A percentile compares a stretch with the other conserved stretches of the same genome.
Conservation (phyloP, 768 basidiomycete species). For the Rhizopogon vulgaris region DNA sequence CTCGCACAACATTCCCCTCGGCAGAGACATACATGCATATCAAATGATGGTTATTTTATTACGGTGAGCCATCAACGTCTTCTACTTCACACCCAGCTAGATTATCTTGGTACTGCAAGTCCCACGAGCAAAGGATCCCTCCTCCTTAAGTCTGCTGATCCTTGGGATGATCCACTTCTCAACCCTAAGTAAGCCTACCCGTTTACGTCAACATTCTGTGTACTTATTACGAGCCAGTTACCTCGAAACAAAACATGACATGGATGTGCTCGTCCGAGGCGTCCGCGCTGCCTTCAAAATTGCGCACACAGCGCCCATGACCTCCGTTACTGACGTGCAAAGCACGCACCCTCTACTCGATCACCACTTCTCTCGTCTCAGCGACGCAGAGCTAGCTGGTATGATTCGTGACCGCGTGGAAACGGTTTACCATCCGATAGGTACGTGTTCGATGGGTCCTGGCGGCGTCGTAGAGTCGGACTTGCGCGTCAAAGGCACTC, state of each 20-base stretch:
- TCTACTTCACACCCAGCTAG: neutral
- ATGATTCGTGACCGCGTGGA: constrained; percentile 28
- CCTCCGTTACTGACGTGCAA: constrained; percentile 27
- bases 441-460: constrained; percentile 31
- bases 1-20: neutral
- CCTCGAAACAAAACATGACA: constrained; percentile 34
- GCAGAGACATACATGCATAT: constrained; percentile 11
- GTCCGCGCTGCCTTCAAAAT: constrained; percentile 33
- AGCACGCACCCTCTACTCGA: constrained; percentile 27
- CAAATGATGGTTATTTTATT: constrained; percentile 14
- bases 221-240: constrained; percentile 26
- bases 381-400: constrained; percentile 30
- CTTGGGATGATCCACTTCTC: constrained; percentile 36
- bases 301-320: constrained; percentile 32
- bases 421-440: constrained; percentile 40
- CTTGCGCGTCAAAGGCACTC: constrained; percentile 37
- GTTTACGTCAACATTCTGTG: constrained; percentile 12
- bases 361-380: constrained; percentile 27
- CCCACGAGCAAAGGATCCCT: constrained; percentile 39
- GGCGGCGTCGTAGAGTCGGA: constrained; percentile 34
- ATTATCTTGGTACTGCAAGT: constrained; percentile 15
- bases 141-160: constrained; percentile 33
- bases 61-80: constrained; percentile 13
- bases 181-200: constrained; percentile 33
- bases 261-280: constrained; percentile 35